phyloP scores from a whole-genome alignment of 768 basidiomycete species.

The Leccinum subtestaceum region DNA sequence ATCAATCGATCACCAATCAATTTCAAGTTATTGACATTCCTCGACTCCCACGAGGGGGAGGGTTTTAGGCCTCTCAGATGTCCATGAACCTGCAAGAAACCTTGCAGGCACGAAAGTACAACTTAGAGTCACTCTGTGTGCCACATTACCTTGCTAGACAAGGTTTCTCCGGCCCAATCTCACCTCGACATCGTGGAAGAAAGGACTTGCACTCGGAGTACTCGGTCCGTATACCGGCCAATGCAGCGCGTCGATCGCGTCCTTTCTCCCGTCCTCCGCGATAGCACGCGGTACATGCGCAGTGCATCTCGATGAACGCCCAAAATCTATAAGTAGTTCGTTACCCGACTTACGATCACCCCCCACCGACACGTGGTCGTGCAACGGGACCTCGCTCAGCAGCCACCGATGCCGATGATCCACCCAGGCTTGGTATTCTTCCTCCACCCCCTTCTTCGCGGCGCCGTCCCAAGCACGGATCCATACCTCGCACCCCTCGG shows the following conservation, averaged over 20 bases:
- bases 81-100: too few species aligned
- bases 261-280: conserved; percentile 51
- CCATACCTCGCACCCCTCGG: too few species aligned
- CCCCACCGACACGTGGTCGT: conserved; percentile 26
- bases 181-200: too few species aligned
- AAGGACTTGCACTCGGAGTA: conserved; percentile 43
- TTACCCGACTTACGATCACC: conserved; percentile 39
- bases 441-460: conserved; percentile 16
- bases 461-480: too few species aligned
- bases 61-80: too few species aligned
- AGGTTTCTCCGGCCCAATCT: too few species aligned
- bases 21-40: too few species aligned
- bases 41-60: too few species aligned
- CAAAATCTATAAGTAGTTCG: conserved; percentile 61
- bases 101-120: too few species aligned
- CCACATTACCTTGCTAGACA: too few species aligned
- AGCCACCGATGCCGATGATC: conserved; percentile 60
- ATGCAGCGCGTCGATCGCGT: conserved; percentile 72
- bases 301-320: conserved; percentile 72
- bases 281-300: conserved; percentile 56
- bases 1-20: too few species aligned
- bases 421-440: conserved; percentile 48
- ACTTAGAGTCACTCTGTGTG: too few species aligned
- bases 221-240: conserved; percentile 80
- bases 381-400: conserved; percentile 42